Conservation (phyloP, 192 early-diverging fungal genomes). For the Rhizoclosmatium globosum region DNA sequence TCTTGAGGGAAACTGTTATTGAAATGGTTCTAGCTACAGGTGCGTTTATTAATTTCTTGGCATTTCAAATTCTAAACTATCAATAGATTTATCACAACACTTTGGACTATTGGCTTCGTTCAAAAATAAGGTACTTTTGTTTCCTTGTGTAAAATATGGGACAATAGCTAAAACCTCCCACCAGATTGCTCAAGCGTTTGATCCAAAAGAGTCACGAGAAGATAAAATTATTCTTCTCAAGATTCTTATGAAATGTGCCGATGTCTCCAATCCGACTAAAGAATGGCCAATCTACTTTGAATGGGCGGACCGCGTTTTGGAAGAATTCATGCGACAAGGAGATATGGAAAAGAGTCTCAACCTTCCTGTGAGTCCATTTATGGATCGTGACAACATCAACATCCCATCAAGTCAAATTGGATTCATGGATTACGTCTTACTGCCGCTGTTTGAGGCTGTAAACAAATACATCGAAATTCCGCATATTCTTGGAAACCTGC, state of each 20-base stretch:
- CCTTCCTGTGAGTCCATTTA: constrained; percentile 55
- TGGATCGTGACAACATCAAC: constrained; percentile 60
- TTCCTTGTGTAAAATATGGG: not conserved
- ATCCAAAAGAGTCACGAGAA: constrained; percentile 51
- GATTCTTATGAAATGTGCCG: constrained; percentile 65
- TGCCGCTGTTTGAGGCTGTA: constrained; percentile 53
- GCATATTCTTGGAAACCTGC: constrained; percentile 34
- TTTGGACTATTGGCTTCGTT: constrained; percentile 58
- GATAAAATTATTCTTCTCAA: constrained; percentile 57
- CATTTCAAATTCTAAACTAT: constrained; percentile 32
- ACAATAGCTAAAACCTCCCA: not conserved
- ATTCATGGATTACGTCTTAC: constrained; percentile 57
- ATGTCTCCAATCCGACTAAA: constrained; percentile 65
- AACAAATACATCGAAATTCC: constrained; percentile 49
- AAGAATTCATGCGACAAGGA: constrained; percentile 61
- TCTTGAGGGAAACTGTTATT: constrained; percentile 52
- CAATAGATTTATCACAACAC: constrained; percentile 56
- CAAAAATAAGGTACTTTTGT: constrained; percentile 55
- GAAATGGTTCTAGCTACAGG: constrained; percentile 67
- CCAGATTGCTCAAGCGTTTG: constrained; percentile 47
- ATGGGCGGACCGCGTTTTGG: constrained; percentile 53
- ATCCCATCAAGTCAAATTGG: constrained; percentile 59
- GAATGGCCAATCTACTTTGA: constrained; percentile 45
- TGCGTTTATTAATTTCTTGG: constrained; percentile 47
- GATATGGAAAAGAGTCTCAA: constrained; percentile 56